A percentile compares a stretch with the other conserved stretches of the same genome.
Evolutionary conservation across 2,329 filamentous ascomycete species (phyloP).

Genomic region (Penicillium capsulatum): DNA sequence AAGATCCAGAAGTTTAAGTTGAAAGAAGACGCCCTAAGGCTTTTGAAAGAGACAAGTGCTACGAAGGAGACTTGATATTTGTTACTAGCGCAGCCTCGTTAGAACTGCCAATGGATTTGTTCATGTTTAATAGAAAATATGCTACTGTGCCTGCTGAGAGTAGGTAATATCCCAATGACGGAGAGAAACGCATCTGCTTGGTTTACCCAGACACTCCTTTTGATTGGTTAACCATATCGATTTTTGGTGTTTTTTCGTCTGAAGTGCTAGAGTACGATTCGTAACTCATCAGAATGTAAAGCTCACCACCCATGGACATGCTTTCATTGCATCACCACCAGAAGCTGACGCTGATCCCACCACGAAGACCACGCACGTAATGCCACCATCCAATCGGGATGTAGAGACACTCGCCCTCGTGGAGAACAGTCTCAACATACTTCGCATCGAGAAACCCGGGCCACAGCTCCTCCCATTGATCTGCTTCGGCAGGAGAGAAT

Average conservation of each 20-base stretch:
- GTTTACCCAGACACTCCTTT: too few relatives aligned
- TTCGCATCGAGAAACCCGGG: slow-evolving; percentile 56
- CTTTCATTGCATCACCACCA: slow-evolving; percentile 67
- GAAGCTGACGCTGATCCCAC: slow-evolving; percentile 93
- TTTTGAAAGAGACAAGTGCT: slow-evolving; percentile 35
- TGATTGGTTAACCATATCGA: too few relatives aligned
- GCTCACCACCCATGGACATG: too few relatives aligned
- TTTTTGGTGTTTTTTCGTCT: too few relatives aligned
- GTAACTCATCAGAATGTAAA: neutral
- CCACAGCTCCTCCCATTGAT: slow-evolving; percentile 46
- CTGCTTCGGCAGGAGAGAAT: slow-evolving; percentile 44
- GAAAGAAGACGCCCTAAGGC: slow-evolving; percentile 58
- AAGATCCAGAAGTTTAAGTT: slow-evolving; percentile 96
- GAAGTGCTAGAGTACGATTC: too few relatives aligned
- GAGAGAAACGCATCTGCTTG: too few relatives aligned
- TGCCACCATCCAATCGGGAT: slow-evolving; percentile 98
- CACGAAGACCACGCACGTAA: slow-evolving; percentile 79
- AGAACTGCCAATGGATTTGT: too few relatives aligned
- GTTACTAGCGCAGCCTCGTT: too few relatives aligned
- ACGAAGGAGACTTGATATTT: neutral
- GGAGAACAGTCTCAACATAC: slow-evolving; percentile 72
- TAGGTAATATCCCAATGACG: too few relatives aligned
- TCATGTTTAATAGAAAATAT: too few relatives aligned
- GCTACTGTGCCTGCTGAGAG: too few relatives aligned
- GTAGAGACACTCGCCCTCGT: slow-evolving; percentile 78